These are phyloP conservation scores for Haplosporangium sp. DNA, from an alignment of 371 early-diverging fungal species.

Conservation along the genomic window DNA sequence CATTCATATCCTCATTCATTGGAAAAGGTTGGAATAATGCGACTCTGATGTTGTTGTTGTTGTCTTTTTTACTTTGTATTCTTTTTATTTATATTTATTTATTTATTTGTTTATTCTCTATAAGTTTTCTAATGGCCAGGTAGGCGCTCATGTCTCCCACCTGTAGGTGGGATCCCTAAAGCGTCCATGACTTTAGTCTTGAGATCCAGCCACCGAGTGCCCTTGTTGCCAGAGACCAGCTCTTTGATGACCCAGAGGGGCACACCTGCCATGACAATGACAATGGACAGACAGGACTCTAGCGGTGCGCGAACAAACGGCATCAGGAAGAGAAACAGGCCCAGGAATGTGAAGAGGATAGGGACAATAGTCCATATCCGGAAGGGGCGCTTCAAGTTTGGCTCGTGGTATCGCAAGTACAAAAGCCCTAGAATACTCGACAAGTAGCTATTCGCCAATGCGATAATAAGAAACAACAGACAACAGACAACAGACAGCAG, in stretches of 20 bases:
- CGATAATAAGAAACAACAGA: too few relatives aligned
- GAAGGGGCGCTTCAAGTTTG: conserved; percentile 71
- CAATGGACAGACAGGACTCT: conserved; percentile 59
- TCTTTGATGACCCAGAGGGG: conserved; percentile 54
- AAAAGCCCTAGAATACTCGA: conserved; percentile 61
- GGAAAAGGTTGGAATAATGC: conserved; percentile 1
- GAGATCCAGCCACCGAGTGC: conserved; percentile 49
- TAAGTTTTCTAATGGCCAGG: conserved; percentile 4
- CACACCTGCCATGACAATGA: conserved; percentile 43
- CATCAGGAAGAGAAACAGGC: conserved; percentile 69
- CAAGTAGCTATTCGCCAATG: conserved; percentile 49
- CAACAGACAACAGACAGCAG: neutral
- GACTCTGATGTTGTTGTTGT: too few relatives aligned
- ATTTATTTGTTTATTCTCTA: neutral
- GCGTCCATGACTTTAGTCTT: conserved; percentile 29
- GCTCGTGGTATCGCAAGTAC: conserved; percentile 69
- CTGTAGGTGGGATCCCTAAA: conserved; percentile 32
- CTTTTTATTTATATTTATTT: conserved; percentile 2
- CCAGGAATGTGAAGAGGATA: conserved; percentile 66
- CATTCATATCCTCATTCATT: too few relatives aligned
- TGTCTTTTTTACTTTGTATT: neutral
- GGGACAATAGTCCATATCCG: conserved; percentile 71
- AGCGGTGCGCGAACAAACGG: conserved; percentile 72
- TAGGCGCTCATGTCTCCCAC: conserved; percentile 51
- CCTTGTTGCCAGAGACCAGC: conserved; percentile 49